A percentile compares a stretch with the other conserved stretches of the same genome.
phyloP scores from a whole-genome alignment of 768 basidiomycete species.

The Collybiopsis confluens region DNA sequence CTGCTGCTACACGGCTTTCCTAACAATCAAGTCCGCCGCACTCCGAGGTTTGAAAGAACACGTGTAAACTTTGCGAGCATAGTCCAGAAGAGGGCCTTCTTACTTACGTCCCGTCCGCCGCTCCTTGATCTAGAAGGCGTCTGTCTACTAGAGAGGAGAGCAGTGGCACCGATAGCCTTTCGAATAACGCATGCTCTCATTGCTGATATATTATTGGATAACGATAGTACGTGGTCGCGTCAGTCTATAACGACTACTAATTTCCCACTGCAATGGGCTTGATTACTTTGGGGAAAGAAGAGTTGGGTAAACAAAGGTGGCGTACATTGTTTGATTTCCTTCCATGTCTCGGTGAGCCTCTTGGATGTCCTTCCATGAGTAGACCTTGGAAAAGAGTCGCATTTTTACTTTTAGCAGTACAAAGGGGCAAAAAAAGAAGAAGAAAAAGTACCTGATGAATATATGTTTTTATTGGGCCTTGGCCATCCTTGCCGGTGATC shows the following conservation, averaged over 20 bases:
- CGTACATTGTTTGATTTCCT: constrained; percentile 51
- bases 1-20: too few relatives aligned
- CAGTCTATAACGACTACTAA: constrained; percentile 22
- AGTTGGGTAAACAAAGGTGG: constrained; percentile 1
- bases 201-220: too few relatives aligned
- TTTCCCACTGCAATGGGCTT: constrained; percentile 23
- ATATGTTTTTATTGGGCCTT: constrained; percentile 63
- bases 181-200: too few relatives aligned
- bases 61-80: too few relatives aligned
- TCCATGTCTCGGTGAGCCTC: constrained; percentile 85
- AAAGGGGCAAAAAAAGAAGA: constrained; percentile 14
- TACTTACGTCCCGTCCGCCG: too few relatives aligned
- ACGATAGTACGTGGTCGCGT: neutral
- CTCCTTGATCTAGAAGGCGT: too few relatives aligned
- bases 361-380: constrained; percentile 74
- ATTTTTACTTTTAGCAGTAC: constrained; percentile 10
- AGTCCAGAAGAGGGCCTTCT: too few relatives aligned
- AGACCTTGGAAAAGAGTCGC: constrained; percentile 46
- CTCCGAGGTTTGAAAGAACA: too few relatives aligned
- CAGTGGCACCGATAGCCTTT: too few relatives aligned
- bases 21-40: too few relatives aligned
- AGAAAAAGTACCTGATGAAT: constrained; percentile 64
- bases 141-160: too few relatives aligned
- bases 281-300: too few relatives aligned
- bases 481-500: constrained; percentile 54